These are phyloP conservation scores for Psilocybe azurescens DNA, from an alignment of 768 basidiomycete species.

Conservation along the genomic window DNA sequence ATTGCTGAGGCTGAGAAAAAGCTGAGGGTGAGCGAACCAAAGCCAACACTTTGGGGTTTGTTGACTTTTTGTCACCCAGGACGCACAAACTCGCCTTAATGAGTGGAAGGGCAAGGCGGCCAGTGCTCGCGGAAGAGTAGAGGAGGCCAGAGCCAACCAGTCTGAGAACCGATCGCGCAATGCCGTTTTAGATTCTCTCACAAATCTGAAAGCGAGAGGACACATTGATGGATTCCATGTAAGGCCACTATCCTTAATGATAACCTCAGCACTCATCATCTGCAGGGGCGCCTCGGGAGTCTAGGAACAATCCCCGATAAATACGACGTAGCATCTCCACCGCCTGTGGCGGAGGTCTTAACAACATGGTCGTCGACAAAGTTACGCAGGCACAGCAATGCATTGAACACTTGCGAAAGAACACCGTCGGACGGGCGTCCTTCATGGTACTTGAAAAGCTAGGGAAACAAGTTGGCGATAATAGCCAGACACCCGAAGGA, in stretches of 20 bases:
- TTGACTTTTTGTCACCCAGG: slow-evolving; percentile 24
- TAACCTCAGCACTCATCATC: slow-evolving; percentile 7
- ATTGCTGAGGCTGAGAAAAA: slow-evolving; percentile 49
- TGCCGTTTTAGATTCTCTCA: slow-evolving; percentile 83
- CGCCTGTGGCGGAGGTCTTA: slow-evolving; percentile 79
- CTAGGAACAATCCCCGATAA: slow-evolving; percentile 96
- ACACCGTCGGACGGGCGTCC: slow-evolving; percentile 91
- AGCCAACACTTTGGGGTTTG: background rate
- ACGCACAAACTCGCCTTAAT: slow-evolving; percentile 41
- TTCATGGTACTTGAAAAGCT: slow-evolving; percentile 95
- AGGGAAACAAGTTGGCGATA: slow-evolving; percentile 34
- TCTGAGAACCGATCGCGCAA: slow-evolving; percentile 85
- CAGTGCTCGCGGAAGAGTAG: slow-evolving; percentile 72
- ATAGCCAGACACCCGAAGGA: slow-evolving; percentile 76
- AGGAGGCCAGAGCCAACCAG: slow-evolving; percentile 89
- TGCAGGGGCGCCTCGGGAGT: slow-evolving; percentile 89
- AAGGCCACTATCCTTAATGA: slow-evolving; percentile 30
- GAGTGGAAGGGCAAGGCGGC: slow-evolving; percentile 59
- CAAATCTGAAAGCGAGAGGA: slow-evolving; percentile 76
- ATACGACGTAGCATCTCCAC: slow-evolving; percentile 97
- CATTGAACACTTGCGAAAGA: slow-evolving; percentile 88
- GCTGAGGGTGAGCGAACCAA: slow-evolving; percentile 51
- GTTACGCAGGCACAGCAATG: slow-evolving; percentile 92
- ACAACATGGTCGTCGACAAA: slow-evolving; percentile 91
- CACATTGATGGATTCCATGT: slow-evolving; percentile 95